Base-by-base conservation (phyloP, 805 yeast genomes). In the Wickerhamiella slavikovae region DNA sequence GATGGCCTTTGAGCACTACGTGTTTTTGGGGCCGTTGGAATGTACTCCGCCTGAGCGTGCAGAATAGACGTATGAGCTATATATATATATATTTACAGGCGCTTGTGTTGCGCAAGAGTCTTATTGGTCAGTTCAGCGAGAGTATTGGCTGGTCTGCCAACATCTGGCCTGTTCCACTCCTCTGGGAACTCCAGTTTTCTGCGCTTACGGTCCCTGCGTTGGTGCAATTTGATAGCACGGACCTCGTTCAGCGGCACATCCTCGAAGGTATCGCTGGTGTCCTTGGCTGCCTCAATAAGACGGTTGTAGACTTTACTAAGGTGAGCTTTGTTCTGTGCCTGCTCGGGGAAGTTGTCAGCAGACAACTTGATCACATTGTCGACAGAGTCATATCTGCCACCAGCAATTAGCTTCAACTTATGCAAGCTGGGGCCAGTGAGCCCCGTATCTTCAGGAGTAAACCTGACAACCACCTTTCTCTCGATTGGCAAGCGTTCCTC, bases 161-260 rank as follows among this genome's bases (percentile, higher is more conserved):
- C n/a, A n/a, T 77, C 64, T 8, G 78, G 76, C 34, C 71, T 62
- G 39, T 61, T 56, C 96, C 96, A 85, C 29, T 59, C 67, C 38
- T 68, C 68, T 11, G 96, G 95, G 59, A 78, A 82, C 31, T 52
- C 41, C 33, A 54, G 45, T 17, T 45, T 48, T 5, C 53, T 54
- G 30, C 48, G 49, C 17, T 54, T 49, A 36, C 57, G 48, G 38
- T 49, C 51, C 43, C 60, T 55, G 38, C 60, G 50, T 33, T 56
- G 53, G 36, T 47, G 48, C 41, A 54, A 67, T 11, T 66, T 62
- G 30, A 49, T 51, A 30, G 64, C 62, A 45, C 73, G 80, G 49
- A 93, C 69, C 16, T 60, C 68, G 49, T 83, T 93, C 28, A 85
- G 51, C 19, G 95, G 94, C 19, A 85, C 57, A 43, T 78, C 92